Evolutionary conservation across 257 asterid species (phyloP).

Genomic region (Capsicum chinense): DNA sequence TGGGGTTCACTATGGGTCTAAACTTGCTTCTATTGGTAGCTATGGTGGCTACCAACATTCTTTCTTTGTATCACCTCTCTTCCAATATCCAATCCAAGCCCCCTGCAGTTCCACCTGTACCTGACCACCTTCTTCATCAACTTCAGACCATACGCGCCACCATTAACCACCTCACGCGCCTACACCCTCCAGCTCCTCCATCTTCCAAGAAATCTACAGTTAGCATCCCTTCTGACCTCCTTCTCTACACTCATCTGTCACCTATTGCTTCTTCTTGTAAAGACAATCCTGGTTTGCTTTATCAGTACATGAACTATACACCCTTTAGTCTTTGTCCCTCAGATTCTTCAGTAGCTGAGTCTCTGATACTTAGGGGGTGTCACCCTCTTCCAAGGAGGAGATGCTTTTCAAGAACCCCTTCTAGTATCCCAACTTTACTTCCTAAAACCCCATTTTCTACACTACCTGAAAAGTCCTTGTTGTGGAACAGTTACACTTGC

Average conservation of each 20-base stretch:
- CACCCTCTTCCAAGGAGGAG: constrained; percentile 98
- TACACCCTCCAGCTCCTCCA: constrained; percentile 54
- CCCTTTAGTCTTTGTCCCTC: constrained; percentile 76
- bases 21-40: constrained; percentile 78
- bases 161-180: constrained; percentile 88
- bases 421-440: constrained; percentile 48
- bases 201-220: constrained; percentile 35
- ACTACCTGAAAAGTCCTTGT: constrained; percentile 64
- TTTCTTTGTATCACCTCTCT: constrained; percentile 97
- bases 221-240: constrained; percentile 82
- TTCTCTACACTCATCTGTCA: constrained; percentile 71
- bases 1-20: constrained; percentile 92
- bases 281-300: constrained; percentile 75
- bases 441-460: constrained; percentile 68
- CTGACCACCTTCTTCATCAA: constrained; percentile 95
- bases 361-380: constrained; percentile 87
- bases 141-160: constrained; percentile 96
- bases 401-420: constrained; percentile 73
- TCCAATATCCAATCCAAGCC: constrained; percentile 70
- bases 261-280: constrained; percentile 92
- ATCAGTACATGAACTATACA: constrained; percentile 85
- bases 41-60: constrained; percentile 97
- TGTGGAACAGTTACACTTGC: constrained; percentile 63
- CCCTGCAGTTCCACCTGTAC: constrained; percentile 66
- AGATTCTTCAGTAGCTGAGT: constrained; percentile 69